Conservation (phyloP, 306 rosid genomes). For the Acacia acuminata region DNA sequence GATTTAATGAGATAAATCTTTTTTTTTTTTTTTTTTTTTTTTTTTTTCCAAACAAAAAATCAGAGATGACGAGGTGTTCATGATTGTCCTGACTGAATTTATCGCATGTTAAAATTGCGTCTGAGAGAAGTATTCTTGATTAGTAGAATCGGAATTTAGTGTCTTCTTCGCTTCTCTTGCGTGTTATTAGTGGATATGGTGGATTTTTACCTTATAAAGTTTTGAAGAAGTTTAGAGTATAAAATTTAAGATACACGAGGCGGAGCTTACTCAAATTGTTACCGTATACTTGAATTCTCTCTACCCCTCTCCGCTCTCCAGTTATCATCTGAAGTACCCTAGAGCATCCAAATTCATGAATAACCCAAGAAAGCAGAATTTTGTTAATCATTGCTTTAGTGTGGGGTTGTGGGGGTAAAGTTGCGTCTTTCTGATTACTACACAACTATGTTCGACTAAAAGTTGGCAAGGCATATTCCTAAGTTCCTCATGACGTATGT, state of each 20-base stretch:
- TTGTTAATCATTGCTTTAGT: conserved; percentile 15
- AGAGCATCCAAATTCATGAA: background rate
- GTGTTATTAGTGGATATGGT: background rate
- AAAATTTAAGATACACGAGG: background rate
- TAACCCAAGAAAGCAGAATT: background rate
- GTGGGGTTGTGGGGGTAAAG: background rate
- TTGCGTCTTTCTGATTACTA: conserved; percentile 6
- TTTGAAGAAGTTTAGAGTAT: background rate
- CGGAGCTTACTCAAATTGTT: background rate
- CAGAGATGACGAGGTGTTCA: background rate
- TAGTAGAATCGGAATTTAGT: conserved; percentile 21
- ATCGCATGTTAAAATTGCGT: background rate
- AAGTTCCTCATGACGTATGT: background rate
- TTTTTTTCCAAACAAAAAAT: no score
- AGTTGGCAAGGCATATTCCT: background rate
- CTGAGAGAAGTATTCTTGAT: conserved; percentile 8
- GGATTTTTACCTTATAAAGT: background rate
- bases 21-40: no score
- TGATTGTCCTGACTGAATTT: background rate
- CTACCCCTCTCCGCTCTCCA: background rate
- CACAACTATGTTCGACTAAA: background rate
- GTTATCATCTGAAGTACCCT: background rate
- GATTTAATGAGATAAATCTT: background rate
- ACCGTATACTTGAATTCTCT: background rate
- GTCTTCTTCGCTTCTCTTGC: background rate